Percentiles rank a stretch among this genome's conserved stretches.
Evolutionary conservation across 768 basidiomycete species (phyloP).

Genomic region (Clathrus columnatus): DNA sequence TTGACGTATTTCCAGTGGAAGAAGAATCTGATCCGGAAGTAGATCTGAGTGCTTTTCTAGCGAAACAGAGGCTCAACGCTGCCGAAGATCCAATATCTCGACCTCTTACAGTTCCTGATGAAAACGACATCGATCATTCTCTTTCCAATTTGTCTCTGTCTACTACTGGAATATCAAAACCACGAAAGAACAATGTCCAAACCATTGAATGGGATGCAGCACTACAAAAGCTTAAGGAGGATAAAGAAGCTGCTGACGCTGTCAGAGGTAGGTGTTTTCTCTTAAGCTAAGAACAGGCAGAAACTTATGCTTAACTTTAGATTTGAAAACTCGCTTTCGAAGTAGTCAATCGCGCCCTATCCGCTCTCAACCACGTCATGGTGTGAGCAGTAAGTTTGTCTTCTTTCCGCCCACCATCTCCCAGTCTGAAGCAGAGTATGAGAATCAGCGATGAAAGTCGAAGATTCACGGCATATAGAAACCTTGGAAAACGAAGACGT

Average conservation of each 20-base stretch:
- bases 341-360: conserved; percentile 5
- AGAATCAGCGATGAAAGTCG: neutral
- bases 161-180: conserved; percentile 19
- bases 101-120: conserved; percentile 28
- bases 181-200: conserved; percentile 52
- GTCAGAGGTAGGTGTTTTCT: conserved; percentile 45
- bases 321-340: conserved; percentile 49
- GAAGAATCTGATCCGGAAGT: conserved; percentile 56
- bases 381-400: neutral
- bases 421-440: neutral
- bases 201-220: conserved; percentile 60
- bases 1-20: conserved; percentile 6
- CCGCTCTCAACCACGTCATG: neutral
- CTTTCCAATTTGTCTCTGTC: conserved; percentile 43
- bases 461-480: conserved; percentile 1
- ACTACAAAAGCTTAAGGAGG: conserved; percentile 55
- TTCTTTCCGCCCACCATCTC: neutral
- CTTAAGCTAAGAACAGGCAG: neutral
- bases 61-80: conserved; percentile 37
- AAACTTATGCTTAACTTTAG: conserved; percentile 26
- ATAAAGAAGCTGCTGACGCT: conserved; percentile 69
- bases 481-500: conserved; percentile 16
- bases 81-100: neutral
- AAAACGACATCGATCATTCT: conserved; percentile 48
- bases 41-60: conserved; percentile 59